A percentile compares a stretch with the other conserved stretches of the same genome.
Evolutionary conservation across 768 basidiomycete species (phyloP).

Genomic region (Serendipita sp.): DNA sequence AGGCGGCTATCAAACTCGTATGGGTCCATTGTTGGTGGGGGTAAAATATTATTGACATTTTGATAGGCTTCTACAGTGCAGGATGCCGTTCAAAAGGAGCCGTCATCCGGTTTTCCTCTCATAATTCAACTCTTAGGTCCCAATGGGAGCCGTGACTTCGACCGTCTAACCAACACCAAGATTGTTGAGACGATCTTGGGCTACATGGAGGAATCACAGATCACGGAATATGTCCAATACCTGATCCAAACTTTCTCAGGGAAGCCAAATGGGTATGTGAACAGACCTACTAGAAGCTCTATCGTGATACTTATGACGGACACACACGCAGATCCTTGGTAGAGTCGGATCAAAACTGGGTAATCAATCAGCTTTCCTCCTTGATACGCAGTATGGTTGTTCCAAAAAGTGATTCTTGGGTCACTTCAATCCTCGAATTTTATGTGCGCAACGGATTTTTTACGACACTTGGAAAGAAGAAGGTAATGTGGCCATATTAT

Average conservation of each 20-base stretch:
- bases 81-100: conserved; percentile 52
- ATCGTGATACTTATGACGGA: background rate
- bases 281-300: conserved; percentile 2
- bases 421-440: conserved; percentile 63
- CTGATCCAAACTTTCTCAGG: conserved; percentile 47
- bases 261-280: conserved; percentile 26
- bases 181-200: conserved; percentile 74
- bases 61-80: conserved; percentile 59
- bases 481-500: background rate
- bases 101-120: conserved; percentile 66
- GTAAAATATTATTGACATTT: background rate
- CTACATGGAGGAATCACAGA: conserved; percentile 55
- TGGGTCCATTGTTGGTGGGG: conserved; percentile 14
- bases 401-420: conserved; percentile 66
- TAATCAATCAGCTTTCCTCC: conserved; percentile 66
- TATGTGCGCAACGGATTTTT: conserved; percentile 71
- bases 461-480: conserved; percentile 26
- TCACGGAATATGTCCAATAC: conserved; percentile 59
- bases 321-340: conserved; percentile 18
- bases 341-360: conserved; percentile 56
- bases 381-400: conserved; percentile 66
- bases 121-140: conserved; percentile 72
- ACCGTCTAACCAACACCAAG: conserved; percentile 82
- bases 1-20: conserved; percentile 72
- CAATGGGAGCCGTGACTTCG: conserved; percentile 76